These are phyloP conservation scores for Chalciporus pseudorubinellus DNA, from an alignment of 768 basidiomycete genomes.

Conservation along the genomic window DNA sequence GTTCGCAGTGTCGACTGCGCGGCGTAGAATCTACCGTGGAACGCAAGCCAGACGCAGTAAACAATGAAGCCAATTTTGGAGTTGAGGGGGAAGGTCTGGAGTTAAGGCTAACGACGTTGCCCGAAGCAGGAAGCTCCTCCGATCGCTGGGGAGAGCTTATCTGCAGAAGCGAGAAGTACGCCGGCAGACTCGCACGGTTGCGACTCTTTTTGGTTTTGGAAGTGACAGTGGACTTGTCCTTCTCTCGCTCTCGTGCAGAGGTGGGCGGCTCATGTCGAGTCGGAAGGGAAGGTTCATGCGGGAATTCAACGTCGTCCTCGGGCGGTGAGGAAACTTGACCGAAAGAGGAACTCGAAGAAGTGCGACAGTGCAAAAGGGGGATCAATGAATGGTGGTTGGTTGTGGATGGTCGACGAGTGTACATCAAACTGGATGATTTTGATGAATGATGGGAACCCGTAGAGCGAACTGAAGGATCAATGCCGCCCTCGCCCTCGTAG, in stretches of 20 bases:
- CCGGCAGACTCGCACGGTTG: slow-evolving; percentile 71
- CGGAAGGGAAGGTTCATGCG: slow-evolving; percentile 32
- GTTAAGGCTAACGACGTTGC: slow-evolving; percentile 35
- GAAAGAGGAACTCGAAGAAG: slow-evolving; percentile 39
- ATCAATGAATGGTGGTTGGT: slow-evolving; percentile 67
- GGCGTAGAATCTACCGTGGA: slow-evolving; percentile 43
- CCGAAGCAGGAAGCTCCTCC: slow-evolving; percentile 42
- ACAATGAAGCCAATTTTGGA: slow-evolving; percentile 44
- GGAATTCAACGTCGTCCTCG: slow-evolving; percentile 42
- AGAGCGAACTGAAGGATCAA: slow-evolving; percentile 46
- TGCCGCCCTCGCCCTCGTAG: slow-evolving; percentile 32
- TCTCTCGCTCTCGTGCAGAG: slow-evolving; percentile 21
- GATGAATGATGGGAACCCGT: slow-evolving; percentile 33
- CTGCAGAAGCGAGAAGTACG: slow-evolving; percentile 72
- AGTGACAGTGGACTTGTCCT: slow-evolving; percentile 29
- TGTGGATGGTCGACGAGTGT: slow-evolving; percentile 66
- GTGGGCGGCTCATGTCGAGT: slow-evolving; percentile 34
- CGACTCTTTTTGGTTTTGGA: slow-evolving; percentile 49
- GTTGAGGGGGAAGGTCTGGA: slow-evolving; percentile 59
- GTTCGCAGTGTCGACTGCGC: slow-evolving; percentile 50
- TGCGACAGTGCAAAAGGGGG: slow-evolving; percentile 53
- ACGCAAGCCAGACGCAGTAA: slow-evolving; percentile 35
- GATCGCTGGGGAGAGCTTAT: slow-evolving; percentile 43
- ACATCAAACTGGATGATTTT: slow-evolving; percentile 51
- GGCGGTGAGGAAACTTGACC: slow-evolving; percentile 37